Base-by-base conservation (phyloP, 345 rosid species). In the Syzygium oleosum region DNA sequence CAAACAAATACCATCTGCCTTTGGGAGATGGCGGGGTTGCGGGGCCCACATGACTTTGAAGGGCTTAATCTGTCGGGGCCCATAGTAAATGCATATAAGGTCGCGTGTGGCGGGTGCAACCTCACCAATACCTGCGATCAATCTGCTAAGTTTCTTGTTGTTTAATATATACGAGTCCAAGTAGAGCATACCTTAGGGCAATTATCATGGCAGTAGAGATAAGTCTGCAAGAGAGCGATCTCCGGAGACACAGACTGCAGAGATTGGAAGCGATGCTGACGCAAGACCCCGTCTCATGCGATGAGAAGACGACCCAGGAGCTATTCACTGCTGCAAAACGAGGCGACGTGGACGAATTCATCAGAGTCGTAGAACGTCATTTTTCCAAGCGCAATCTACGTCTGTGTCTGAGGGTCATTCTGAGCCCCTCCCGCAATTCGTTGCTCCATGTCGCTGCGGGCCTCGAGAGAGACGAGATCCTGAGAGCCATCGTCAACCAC, bases 291-390 rank as follows among this genome's bases (percentile, higher is more conserved):
- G n/a, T 17, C 51, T 29, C 0, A 0, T 0, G 85, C 54, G 55
- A 0, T 0, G 43, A 5, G 52, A 25, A 10, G n/a, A 0, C 19
- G n/a, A 0, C 22, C 85, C 0, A 46, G 85, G 55, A 27, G 0
- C 85, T 49, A 49, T 52, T 49, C 54, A 46, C 52, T 51, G 31
- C 52, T 46, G 38, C 0, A 14, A 34, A 84, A 49, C 4, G 0
- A 51, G 85, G 85, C 85, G 0, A 84, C 0, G 34, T 51, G 0
- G 85, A 51, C 0, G 0, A 31, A 23, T 84, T 84, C 85, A 0
- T 84, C 0, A 0, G 19, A 0, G 31, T 52, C 1, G 0, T 49
- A 19, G 55, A 49, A 84, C 21, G 54, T 84, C 5, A 25, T 21
- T 49, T 11, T 84, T 46, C 17, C 34, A 3, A 49, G 68, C 16